Evolutionary conservation across 805 yeast genomes (phyloP).

Genomic region (Starmerella asiatica): DNA sequence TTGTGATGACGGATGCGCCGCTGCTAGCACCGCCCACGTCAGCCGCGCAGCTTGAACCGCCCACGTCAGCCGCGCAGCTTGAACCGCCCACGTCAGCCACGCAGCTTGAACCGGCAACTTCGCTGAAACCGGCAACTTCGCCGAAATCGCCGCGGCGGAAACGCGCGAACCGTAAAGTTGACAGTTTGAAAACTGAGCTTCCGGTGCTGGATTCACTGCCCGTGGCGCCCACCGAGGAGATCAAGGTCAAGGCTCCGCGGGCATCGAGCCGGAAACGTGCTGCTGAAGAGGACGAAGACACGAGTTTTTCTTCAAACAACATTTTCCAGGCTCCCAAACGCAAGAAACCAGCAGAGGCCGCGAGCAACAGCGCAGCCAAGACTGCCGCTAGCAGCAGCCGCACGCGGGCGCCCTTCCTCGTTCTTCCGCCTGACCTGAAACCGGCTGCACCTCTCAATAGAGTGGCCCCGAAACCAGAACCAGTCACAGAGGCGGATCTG

Average conservation of each 20-base stretch:
- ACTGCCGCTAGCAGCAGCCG: too few relatives aligned
- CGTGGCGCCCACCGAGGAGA: slow-evolving; percentile 5
- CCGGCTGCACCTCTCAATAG: too few relatives aligned
- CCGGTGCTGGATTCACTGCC: not conserved
- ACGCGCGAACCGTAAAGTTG: slow-evolving; percentile 11
- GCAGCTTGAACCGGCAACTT: not conserved
- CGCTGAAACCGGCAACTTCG: not conserved
- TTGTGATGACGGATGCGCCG: not conserved
- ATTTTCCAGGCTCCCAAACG: slow-evolving; percentile 15
- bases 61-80: not conserved
- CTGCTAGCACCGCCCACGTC: not conserved
- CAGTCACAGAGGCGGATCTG: slow-evolving; percentile 4
- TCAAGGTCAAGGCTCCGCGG: slow-evolving; percentile 13
- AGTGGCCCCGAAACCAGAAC: not conserved
- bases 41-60: not conserved
- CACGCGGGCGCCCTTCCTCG: too few relatives aligned
- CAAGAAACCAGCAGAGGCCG: not conserved
- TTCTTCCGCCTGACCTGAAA: too few relatives aligned
- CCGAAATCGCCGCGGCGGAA: slow-evolving; percentile 10
- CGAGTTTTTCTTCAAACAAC: slow-evolving; percentile 17
- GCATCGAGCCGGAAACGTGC: slow-evolving; percentile 4
- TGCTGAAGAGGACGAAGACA: slow-evolving; percentile 3
- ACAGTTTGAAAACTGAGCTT: slow-evolving; percentile 1
- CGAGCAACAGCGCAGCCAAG: too few relatives aligned
- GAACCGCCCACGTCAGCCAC: not conserved